Base-by-base conservation (phyloP, 1,139 yeast genomes). In the Scheffersomyces parashehatae region DNA sequence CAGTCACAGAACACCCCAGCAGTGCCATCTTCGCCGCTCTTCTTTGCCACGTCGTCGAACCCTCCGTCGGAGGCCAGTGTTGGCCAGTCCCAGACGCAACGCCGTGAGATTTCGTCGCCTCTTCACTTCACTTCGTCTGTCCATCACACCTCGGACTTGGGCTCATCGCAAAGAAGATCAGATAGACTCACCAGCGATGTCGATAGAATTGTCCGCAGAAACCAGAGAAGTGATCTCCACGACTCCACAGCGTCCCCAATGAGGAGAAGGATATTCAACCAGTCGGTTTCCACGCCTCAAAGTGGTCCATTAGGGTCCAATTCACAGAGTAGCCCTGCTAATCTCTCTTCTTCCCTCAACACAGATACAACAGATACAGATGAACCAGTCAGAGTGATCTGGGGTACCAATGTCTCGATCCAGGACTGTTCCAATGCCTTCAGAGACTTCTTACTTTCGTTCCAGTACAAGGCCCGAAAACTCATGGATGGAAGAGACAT, bases 371-470 rank as follows among this genome's bases (percentile, higher is more conserved):
- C 34, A 30, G 38, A 11, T 30, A 54, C 52, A 13, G 83, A 79
- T 47, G 95, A 85, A 52, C 95, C 96, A 1, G 81, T 84, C 29
- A 80, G 96, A 59, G 96, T 93, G 44, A 91, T 93, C 58, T 93
- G 99, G 99, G 99, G 99, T 64, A 93, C 99, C 2, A 91, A 93
- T 60, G 97, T 93, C 28, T 86, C 95, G 35, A 90, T 95, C 56
- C 88, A 83, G 56, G 97, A 93, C 58, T 85, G 93, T 56, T 80
- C 88, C 41, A 84, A 82, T 52, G 76, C 79, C 41, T 93, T 93
- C 68, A 77, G 95, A 51, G 85, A 85, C 51, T 95, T 93, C 55
- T 69, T 93, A 56, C 83, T 87, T 82, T 80, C 86, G 16, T 93
- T 89, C 75, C 88, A 88, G 62, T 71, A 78, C 66, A 88, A 85